Evolutionary conservation across 768 basidiomycete genomes (phyloP).

Genomic region (Coprinopsis strossmayeri): DNA sequence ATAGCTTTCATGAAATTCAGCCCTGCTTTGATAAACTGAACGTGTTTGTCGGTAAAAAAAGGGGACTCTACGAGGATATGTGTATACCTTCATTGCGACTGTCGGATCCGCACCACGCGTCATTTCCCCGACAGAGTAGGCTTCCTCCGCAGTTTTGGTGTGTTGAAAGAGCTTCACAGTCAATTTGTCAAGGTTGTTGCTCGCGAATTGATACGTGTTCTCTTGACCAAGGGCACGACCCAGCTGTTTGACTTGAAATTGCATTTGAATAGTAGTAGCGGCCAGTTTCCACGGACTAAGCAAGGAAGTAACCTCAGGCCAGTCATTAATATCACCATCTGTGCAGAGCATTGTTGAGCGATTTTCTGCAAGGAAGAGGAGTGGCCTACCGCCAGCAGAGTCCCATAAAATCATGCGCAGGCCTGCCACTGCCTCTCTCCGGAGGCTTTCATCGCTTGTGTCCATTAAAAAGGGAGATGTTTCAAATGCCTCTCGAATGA

Average conservation of each 20-base stretch:
- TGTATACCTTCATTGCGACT: slow-evolving; percentile 62
- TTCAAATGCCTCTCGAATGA: slow-evolving; percentile 65
- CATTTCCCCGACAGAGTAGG: slow-evolving; percentile 81
- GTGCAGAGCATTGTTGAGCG: slow-evolving; percentile 5
- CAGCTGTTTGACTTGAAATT: slow-evolving; percentile 68
- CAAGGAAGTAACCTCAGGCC: slow-evolving; percentile 56
- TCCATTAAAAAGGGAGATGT: slow-evolving; percentile 45
- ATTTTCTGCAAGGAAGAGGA: background rate
- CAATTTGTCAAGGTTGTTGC: slow-evolving; percentile 57
- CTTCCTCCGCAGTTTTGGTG: slow-evolving; percentile 71
- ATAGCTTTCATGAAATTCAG: slow-evolving; percentile 58
- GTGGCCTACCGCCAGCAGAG: slow-evolving; percentile 45
- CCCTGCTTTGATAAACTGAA: slow-evolving; percentile 71
- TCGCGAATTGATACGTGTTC: slow-evolving; percentile 46
- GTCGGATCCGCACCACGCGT: slow-evolving; percentile 58
- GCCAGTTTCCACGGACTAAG: slow-evolving; percentile 82
- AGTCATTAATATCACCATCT: slow-evolving; percentile 49
- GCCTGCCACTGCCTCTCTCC: slow-evolving; percentile 60
- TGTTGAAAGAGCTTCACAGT: slow-evolving; percentile 64
- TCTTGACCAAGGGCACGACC: slow-evolving; percentile 61
- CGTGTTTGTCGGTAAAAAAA: no score
- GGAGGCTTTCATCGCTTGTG: slow-evolving; percentile 40
- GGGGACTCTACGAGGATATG: no score
- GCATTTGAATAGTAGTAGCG: slow-evolving; percentile 74
- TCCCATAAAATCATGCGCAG: slow-evolving; percentile 63